Conservation (phyloP, 257 asterid genomes). For the Cinchona pubescens region DNA sequence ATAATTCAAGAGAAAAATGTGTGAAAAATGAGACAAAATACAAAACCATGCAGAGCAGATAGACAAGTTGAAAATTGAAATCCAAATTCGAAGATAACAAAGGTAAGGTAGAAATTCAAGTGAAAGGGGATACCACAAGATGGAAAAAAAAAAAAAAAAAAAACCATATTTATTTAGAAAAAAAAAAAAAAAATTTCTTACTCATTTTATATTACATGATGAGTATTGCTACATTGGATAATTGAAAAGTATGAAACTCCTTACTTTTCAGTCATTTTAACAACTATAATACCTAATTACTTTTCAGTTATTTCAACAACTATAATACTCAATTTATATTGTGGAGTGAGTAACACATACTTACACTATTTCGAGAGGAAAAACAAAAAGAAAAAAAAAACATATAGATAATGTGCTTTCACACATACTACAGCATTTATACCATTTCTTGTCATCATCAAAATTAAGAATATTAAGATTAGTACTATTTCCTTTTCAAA, state of each 20-base stretch:
- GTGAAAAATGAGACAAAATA: slow-evolving; percentile 10
- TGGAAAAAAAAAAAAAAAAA: slow-evolving; percentile 4
- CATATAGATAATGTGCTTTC: background rate
- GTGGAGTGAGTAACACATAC: too few relatives aligned
- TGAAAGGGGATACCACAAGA: slow-evolving; percentile 13
- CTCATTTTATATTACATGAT: too few relatives aligned
- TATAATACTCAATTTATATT: too few relatives aligned
- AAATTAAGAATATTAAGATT: background rate
- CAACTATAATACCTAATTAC: too few relatives aligned
- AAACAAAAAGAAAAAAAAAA: background rate
- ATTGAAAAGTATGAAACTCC: too few relatives aligned
- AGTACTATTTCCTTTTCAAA: background rate
- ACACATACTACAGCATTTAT: background rate
- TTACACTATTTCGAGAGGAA: background rate
- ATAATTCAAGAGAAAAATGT: background rate
- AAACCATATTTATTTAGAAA: too few relatives aligned
- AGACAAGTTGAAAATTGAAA: background rate
- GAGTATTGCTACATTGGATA: too few relatives aligned
- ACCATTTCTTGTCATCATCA: slow-evolving; percentile 7
- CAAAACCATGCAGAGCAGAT: background rate
- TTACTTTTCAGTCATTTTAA: too few relatives aligned
- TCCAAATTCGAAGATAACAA: slow-evolving; percentile 16
- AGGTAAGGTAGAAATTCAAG: slow-evolving; percentile 26
- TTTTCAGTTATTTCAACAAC: too few relatives aligned
- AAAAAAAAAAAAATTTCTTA: too few relatives aligned